Evolutionary conservation across 495 filamentous ascomycete species (phyloP).

Genomic region (Aspergillus diversus): DNA sequence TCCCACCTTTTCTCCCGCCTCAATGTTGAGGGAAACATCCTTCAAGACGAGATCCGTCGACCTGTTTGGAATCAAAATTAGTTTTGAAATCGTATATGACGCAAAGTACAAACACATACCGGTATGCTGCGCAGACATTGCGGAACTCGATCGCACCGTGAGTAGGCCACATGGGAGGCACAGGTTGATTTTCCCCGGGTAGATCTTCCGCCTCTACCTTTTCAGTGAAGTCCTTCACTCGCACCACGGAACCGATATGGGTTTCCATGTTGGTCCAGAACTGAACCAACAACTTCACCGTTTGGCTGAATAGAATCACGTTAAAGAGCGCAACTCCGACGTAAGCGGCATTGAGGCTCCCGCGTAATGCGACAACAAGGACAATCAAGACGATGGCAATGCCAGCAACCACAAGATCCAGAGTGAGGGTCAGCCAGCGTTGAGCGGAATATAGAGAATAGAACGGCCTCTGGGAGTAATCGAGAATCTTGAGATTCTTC

Average conservation of each 20-base stretch:
- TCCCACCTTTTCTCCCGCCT: slow-evolving; percentile 59
- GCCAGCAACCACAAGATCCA: slow-evolving; percentile 43
- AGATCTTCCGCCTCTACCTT: slow-evolving; percentile 52
- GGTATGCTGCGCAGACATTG: slow-evolving; percentile 45
- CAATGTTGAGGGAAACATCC: slow-evolving; percentile 53
- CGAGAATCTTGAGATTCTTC: slow-evolving; percentile 47
- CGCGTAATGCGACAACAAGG: slow-evolving; percentile 38
- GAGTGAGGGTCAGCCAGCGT: slow-evolving; percentile 46
- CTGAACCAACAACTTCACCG: slow-evolving; percentile 50
- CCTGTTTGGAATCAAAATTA: slow-evolving; percentile 19
- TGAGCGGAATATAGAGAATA: slow-evolving; percentile 52
- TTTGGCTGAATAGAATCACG: slow-evolving; percentile 46
- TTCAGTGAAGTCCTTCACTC: slow-evolving; percentile 59
- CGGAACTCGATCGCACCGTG: slow-evolving; percentile 56
- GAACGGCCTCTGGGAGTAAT: slow-evolving; percentile 55
- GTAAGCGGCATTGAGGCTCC: slow-evolving; percentile 39
- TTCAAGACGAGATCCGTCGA: slow-evolving; percentile 48
- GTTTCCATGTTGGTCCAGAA: slow-evolving; percentile 63
- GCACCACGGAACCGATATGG: slow-evolving; percentile 57
- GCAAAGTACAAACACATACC: no score
- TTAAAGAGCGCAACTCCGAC: slow-evolving; percentile 56
- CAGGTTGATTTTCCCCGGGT: slow-evolving; percentile 40
- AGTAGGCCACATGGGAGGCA: slow-evolving; percentile 53
- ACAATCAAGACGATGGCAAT: slow-evolving; percentile 44
- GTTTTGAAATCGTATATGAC: no score